Percentiles rank a stretch among this genome's conserved stretches.
These are phyloP conservation scores for Sporothrix dimorphospora DNA, from an alignment of 2,329 filamentous ascomycete species.

Conservation along the genomic window DNA sequence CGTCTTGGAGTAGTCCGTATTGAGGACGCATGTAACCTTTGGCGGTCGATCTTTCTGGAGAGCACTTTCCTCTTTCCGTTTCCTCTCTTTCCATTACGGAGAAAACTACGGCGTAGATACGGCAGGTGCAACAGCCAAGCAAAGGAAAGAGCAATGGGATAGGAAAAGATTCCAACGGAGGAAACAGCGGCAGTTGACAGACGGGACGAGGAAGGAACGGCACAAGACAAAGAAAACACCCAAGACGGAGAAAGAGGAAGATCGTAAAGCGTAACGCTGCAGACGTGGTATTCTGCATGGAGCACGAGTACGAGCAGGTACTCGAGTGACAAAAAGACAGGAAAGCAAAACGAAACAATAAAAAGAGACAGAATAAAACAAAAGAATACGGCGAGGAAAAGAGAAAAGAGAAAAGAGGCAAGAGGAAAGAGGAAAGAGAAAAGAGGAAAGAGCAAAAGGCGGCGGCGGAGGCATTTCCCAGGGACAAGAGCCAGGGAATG, in stretches of 20 bases:
- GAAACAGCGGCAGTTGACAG: not conserved
- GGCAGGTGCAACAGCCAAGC: not conserved
- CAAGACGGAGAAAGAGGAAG: not conserved
- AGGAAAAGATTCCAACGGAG: not conserved
- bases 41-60: not conserved
- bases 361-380: not conserved
- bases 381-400: not conserved
- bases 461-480: constrained; percentile 7
- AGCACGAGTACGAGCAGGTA: not conserved
- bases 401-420: not conserved
- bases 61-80: not conserved
- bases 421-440: not conserved
- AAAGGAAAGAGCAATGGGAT: constrained; percentile 10
- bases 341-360: not conserved
- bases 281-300: not conserved
- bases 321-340: not conserved
- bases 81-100: not conserved
- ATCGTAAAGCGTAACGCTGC: not conserved
- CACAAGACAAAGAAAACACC: not conserved
- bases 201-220: constrained; percentile 4
- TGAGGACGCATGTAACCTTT: constrained; percentile 2
- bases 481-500: not conserved
- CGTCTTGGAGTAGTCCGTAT: not conserved
- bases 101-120: not conserved
- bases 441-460: too few relatives aligned